Conservation (phyloP, 495 filamentous ascomycete genomes). For the Neurospora cerealis region DNA sequence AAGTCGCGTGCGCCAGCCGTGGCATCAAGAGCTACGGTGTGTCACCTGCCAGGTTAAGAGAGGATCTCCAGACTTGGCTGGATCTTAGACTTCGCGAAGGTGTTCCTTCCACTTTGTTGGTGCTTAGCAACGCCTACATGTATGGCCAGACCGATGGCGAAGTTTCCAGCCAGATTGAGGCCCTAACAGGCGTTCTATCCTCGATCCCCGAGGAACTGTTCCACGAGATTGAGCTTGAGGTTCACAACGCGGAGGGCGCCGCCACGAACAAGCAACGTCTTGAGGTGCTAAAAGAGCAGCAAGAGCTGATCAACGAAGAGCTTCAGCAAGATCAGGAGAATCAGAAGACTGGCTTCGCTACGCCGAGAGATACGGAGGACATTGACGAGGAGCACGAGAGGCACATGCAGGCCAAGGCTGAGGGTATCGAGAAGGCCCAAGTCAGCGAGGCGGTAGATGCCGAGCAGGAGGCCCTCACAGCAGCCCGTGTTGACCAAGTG, state of each 20-base stretch:
- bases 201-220: slow-evolving; percentile 96
- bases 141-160: slow-evolving; percentile 81
- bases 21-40: slow-evolving; percentile 89
- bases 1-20: slow-evolving; percentile 80
- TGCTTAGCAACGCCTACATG: slow-evolving; percentile 95
- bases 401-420: slow-evolving; percentile 25
- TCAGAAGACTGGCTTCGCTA: slow-evolving; percentile 58
- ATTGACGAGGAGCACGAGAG: slow-evolving; percentile 55
- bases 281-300: slow-evolving; percentile 98
- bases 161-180: slow-evolving; percentile 84
- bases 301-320: slow-evolving; percentile 96
- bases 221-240: slow-evolving; percentile 98
- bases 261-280: slow-evolving; percentile 98
- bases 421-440: slow-evolving; percentile 29
- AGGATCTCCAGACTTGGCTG: slow-evolving; percentile 90
- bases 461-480: slow-evolving; percentile 26
- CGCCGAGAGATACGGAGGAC: slow-evolving; percentile 75
- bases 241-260: slow-evolving; percentile 91
- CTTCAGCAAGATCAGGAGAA: slow-evolving; percentile 78
- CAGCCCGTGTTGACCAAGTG: slow-evolving; percentile 10
- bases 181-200: slow-evolving; percentile 81
- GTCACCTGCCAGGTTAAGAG: slow-evolving; percentile 74
- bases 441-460: slow-evolving; percentile 35
- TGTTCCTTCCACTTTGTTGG: slow-evolving; percentile 87
- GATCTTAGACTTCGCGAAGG: slow-evolving; percentile 88